A percentile compares a stretch with the other conserved stretches of the same genome.
Conservation (phyloP, 108 stramenopile genomes). For the Stephanodiscus minutulus region DNA sequence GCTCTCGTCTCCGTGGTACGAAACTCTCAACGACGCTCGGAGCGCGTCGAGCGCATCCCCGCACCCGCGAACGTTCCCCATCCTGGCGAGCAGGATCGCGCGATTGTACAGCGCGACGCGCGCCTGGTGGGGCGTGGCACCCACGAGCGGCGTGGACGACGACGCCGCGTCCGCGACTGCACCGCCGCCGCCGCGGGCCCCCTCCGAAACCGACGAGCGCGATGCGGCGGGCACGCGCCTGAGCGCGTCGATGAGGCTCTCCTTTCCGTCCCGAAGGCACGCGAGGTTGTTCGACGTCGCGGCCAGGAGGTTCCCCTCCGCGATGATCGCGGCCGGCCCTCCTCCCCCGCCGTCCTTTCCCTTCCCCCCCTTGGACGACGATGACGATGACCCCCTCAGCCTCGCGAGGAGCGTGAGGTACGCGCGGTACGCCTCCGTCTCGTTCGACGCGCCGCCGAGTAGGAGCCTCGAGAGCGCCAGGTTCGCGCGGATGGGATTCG, state of each 20-base stretch:
- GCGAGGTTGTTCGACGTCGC: conserved; percentile 49
- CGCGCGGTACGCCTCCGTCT: neutral
- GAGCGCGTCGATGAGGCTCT: conserved; percentile 44
- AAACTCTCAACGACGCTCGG: conserved; percentile 37
- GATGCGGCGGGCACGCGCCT: conserved; percentile 41
- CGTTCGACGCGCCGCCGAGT: too few species aligned
- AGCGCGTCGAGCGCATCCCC: conserved; percentile 41
- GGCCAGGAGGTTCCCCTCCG: conserved; percentile 33
- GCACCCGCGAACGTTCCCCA: conserved; percentile 48
- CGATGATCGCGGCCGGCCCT: neutral
- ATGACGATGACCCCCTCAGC: neutral
- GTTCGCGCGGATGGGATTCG: too few species aligned
- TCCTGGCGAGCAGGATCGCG: conserved; percentile 41
- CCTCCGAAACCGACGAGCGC: conserved; percentile 33
- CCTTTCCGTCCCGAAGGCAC: conserved; percentile 45
- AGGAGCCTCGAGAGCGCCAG: too few species aligned
- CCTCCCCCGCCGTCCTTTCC: too few species aligned
- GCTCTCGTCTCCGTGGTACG: conserved; percentile 31
- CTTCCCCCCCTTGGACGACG: neutral
- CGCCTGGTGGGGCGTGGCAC: conserved; percentile 52
- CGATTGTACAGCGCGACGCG: conserved; percentile 47
- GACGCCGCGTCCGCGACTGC: too few species aligned
- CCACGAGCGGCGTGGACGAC: conserved; percentile 31
- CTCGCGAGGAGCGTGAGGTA: conserved; percentile 9
- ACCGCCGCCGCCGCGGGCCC: too few species aligned